Conservation (phyloP, 305 asterid species). For the Solanum aculeatissimum region DNA sequence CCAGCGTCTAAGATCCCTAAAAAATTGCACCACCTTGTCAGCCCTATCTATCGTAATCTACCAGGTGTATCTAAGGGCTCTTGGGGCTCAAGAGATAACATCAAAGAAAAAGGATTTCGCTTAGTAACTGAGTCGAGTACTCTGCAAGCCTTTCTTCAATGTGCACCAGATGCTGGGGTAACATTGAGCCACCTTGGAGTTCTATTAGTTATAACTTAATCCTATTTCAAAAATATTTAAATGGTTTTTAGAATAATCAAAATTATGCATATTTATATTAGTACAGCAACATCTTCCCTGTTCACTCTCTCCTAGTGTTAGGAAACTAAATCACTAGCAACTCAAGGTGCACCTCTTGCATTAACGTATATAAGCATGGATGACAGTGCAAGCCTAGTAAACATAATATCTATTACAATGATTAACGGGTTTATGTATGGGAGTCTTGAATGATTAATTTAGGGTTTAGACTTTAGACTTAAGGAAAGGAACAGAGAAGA, state of each 20-base stretch:
- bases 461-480: not conserved
- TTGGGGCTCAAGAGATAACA: slow-evolving; percentile 11
- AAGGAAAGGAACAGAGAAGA: not conserved
- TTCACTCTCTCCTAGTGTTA: not conserved
- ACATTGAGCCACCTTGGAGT: not conserved
- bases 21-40: slow-evolving; percentile 57
- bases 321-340: not conserved
- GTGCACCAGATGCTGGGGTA: slow-evolving; percentile 80
- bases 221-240: not conserved
- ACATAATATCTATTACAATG: not conserved
- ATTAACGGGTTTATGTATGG: not conserved
- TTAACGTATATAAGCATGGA: not conserved
- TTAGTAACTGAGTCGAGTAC: slow-evolving; percentile 55
- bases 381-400: not conserved
- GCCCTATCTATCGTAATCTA: slow-evolving; percentile 57
- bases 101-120: slow-evolving; percentile 67
- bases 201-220: not conserved
- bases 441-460: not conserved
- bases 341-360: not conserved
- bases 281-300: not conserved
- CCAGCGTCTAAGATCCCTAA: slow-evolving; percentile 85
- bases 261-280: not conserved
- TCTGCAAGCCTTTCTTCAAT: slow-evolving; percentile 68
- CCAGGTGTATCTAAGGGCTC: slow-evolving; percentile 27
- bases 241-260: not conserved